Conservation (phyloP, 2,329 filamentous ascomycete genomes). For the Domatiomyces globalis region DNA sequence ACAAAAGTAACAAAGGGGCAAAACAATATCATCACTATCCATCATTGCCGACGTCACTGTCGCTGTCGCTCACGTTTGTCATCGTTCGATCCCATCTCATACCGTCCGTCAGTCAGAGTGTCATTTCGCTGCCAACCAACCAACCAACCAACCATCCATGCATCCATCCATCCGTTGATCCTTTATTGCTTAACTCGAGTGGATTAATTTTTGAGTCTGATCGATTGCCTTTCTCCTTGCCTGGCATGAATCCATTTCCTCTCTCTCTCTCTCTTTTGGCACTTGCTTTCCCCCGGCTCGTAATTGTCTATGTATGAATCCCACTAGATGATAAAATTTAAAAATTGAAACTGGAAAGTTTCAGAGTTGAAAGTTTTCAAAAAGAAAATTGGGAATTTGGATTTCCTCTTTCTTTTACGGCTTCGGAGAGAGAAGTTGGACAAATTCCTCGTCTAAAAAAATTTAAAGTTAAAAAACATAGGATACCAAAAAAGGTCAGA, state of each 20-base stretch:
- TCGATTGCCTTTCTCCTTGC: no score
- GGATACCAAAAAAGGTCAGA: background rate
- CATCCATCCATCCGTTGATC: no score
- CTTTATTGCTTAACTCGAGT: no score
- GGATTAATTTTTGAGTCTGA: no score
- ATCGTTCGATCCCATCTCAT: background rate
- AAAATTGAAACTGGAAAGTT: no score
- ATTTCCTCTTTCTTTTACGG: constrained; percentile 5
- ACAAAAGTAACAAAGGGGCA: background rate
- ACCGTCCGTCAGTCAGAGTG: background rate
- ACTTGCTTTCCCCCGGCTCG: no score
- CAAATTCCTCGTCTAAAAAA: constrained; percentile 17
- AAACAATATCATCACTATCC: background rate
- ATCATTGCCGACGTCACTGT: background rate
- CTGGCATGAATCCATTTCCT: no score
- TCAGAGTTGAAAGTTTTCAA: no score
- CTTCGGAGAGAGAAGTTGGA: constrained; percentile 16
- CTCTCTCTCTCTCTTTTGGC: no score
- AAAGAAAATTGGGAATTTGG: background rate
- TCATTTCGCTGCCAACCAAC: background rate
- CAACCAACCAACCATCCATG: no score
- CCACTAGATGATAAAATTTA: no score
- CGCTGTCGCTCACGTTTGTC: background rate
- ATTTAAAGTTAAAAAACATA: background rate
- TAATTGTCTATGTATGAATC: no score